phyloP scores from a whole-genome alignment of 495 filamentous ascomycete genomes.

The Xylaria acuta region DNA sequence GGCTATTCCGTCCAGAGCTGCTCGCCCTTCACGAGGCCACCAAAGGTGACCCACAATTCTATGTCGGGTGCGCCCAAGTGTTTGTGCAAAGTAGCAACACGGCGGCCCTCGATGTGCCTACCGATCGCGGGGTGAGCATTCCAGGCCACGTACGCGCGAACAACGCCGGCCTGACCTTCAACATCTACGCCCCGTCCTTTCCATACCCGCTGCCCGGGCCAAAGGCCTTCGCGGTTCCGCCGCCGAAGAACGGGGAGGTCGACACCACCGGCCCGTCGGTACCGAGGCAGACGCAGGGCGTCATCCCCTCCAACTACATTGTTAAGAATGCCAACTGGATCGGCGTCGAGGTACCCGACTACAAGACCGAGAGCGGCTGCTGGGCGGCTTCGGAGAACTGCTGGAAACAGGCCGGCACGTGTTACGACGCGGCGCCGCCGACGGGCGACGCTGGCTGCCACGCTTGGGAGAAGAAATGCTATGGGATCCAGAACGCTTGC shows the following conservation, averaged over 20 bases:
- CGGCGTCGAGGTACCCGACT: conserved; percentile 61
- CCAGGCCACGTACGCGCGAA: conserved; percentile 64
- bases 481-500: conserved; percentile 57
- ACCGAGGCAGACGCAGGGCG: conserved; percentile 46
- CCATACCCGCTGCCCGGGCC: conserved; percentile 69
- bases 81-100: conserved; percentile 59
- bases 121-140: conserved; percentile 60
- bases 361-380: conserved; percentile 62
- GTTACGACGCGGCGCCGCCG: conserved; percentile 63
- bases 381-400: conserved; percentile 60
- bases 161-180: conserved; percentile 63
- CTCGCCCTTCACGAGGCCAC: conserved; percentile 70
- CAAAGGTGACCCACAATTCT: conserved; percentile 68
- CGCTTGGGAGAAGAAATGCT: conserved; percentile 66
- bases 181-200: conserved; percentile 60
- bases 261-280: conserved; percentile 22
- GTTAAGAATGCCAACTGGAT: conserved; percentile 77
- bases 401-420: conserved; percentile 61
- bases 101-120: conserved; percentile 42
- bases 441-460: conserved; percentile 64
- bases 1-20: conserved; percentile 71
- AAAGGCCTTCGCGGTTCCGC: conserved; percentile 47
- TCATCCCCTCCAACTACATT: conserved; percentile 60
- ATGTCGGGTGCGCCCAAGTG: conserved; percentile 73
- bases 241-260: conserved; percentile 21